These are phyloP conservation scores for Penicillium lividum DNA, from an alignment of 495 filamentous ascomycete genomes.

Conservation along the genomic window DNA sequence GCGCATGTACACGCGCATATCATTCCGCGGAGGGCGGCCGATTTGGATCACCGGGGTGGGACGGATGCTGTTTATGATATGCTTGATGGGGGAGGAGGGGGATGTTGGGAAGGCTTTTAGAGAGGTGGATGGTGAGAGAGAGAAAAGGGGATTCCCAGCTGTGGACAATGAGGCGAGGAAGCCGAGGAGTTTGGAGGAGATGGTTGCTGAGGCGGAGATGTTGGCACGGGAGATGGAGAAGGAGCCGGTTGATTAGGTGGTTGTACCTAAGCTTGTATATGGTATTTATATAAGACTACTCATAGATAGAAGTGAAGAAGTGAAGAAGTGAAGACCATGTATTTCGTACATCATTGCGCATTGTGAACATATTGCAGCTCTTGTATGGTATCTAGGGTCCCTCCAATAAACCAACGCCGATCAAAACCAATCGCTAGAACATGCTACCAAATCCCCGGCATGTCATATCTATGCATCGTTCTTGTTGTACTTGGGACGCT, in stretches of 20 bases:
- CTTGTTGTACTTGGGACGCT: conserved; percentile 57
- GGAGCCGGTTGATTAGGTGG: conserved; percentile 24
- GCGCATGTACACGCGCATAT: conserved; percentile 92
- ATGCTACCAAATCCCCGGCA: neutral
- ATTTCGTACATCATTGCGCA: conserved; percentile 20
- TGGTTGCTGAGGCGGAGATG: conserved; percentile 70
- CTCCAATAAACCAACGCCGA: conserved; percentile 20
- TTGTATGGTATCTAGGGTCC: conserved; percentile 27
- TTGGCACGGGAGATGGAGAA: conserved; percentile 43
- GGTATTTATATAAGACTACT: neutral
- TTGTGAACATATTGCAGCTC: conserved; percentile 17
- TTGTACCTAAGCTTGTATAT: neutral
- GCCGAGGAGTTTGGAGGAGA: conserved; percentile 70
- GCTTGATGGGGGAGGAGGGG: conserved; percentile 81
- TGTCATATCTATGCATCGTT: neutral
- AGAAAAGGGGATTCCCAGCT: conserved; percentile 50
- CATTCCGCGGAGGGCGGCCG: conserved; percentile 69
- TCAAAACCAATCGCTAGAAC: conserved; percentile 1
- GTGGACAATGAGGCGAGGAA: conserved; percentile 69
- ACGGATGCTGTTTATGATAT: conserved; percentile 73
- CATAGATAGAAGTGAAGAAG: neutral
- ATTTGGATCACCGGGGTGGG: conserved; percentile 54
- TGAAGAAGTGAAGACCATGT: neutral
- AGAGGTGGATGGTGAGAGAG: conserved; percentile 20
- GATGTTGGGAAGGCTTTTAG: conserved; percentile 62